Conservation (phyloP, 148 eudicot species). For the Vaccinium myrtillus region DNA sequence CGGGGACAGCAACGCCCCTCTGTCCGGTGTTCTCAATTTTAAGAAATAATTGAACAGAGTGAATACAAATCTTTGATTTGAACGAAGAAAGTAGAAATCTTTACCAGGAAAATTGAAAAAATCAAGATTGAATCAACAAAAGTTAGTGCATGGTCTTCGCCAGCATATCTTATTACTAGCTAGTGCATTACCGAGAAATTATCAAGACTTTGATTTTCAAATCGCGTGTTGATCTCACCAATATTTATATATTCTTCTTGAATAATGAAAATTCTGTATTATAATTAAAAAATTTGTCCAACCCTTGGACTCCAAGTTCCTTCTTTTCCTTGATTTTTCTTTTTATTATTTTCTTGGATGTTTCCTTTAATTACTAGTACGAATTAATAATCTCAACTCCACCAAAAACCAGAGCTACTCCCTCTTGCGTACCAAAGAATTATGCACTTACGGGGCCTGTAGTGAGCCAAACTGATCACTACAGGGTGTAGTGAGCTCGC, state of each 20-base stretch:
- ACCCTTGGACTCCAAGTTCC: background rate
- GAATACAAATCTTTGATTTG: background rate
- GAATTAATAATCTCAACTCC: background rate
- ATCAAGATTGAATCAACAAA: background rate
- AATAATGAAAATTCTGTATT: background rate
- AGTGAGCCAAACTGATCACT: too few relatives aligned
- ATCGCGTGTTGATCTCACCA: background rate
- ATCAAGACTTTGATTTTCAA: background rate
- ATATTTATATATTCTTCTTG: background rate
- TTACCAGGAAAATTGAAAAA: background rate
- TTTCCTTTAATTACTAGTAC: background rate
- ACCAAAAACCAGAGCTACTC: background rate
- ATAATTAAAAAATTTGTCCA: background rate
- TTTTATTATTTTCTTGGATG: background rate
- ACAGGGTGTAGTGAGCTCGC: too few relatives aligned
- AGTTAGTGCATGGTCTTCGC: background rate
- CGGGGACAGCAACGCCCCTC: too few relatives aligned
- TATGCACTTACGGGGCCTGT: background rate
- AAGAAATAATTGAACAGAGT: background rate
- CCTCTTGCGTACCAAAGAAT: background rate
- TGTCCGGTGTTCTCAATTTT: too few relatives aligned
- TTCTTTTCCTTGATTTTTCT: conserved; percentile 5
- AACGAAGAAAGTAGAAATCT: background rate
- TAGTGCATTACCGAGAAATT: background rate
- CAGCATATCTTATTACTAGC: background rate